A percentile compares a stretch with the other conserved stretches of the same genome.
phyloP scores from a whole-genome alignment of 1,284 basidiomycete genomes.

The Flammula alnicola region DNA sequence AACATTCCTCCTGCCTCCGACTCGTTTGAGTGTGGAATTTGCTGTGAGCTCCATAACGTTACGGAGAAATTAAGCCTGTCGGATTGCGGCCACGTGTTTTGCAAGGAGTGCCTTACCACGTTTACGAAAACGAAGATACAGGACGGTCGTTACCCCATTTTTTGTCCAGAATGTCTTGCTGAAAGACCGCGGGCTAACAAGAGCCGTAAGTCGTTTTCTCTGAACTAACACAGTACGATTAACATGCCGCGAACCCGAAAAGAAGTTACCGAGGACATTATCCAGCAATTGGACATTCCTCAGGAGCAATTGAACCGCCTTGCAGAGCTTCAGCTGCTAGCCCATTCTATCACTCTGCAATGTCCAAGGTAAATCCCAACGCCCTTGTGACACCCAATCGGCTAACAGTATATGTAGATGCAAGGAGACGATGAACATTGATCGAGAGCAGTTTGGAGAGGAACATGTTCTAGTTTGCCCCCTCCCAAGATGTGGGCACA shows the following conservation, averaged over 20 bases:
- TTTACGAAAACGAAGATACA: constrained; percentile 54
- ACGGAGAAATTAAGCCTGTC: constrained; percentile 50
- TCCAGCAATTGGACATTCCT: constrained; percentile 48
- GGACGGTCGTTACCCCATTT: constrained; percentile 64
- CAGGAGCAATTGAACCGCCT: constrained; percentile 51
- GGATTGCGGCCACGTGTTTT: constrained; percentile 58
- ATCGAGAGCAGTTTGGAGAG: constrained; percentile 50
- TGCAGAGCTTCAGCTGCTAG: constrained; percentile 57
- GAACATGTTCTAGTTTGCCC: constrained; percentile 27
- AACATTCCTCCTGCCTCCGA: constrained; percentile 3
- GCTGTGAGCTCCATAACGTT: constrained; percentile 53
- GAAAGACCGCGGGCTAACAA: constrained; percentile 34
- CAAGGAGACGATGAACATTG: constrained; percentile 47
- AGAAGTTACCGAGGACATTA: constrained; percentile 21
- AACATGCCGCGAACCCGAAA: not conserved
- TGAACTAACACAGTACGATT: too few relatives aligned
- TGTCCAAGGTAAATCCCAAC: constrained; percentile 47
- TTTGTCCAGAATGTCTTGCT: constrained; percentile 61
- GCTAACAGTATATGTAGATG: constrained; percentile 16
- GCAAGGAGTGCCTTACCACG: constrained; percentile 53
- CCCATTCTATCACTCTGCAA: constrained; percentile 55
- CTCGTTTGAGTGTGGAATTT: constrained; percentile 59
- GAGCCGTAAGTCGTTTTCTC: constrained; percentile 37
- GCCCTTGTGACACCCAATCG: not conserved
- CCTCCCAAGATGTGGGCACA: constrained; percentile 21